phyloP scores from a whole-genome alignment of 1,284 basidiomycete genomes.

The Taiwanofungus camphoratus region DNA sequence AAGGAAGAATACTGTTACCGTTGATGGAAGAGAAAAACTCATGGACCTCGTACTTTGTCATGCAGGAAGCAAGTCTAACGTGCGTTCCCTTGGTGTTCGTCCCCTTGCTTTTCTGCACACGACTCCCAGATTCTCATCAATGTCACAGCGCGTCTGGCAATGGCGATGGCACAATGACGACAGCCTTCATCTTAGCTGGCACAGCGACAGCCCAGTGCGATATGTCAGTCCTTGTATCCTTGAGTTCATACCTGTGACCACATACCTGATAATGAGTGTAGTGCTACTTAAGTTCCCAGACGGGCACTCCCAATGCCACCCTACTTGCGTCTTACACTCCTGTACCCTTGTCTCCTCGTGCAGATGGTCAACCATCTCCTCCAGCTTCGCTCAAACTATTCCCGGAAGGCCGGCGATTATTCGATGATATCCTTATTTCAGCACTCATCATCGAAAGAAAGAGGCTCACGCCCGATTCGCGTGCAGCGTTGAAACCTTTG shows the following conservation, averaged over 20 bases:
- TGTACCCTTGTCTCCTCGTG: slow-evolving; percentile 13
- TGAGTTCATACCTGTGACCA: not conserved
- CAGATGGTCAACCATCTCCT: slow-evolving; percentile 14
- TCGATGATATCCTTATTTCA: slow-evolving; percentile 24
- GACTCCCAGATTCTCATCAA: not conserved
- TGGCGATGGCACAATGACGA: slow-evolving; percentile 22
- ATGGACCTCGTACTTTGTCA: slow-evolving; percentile 20
- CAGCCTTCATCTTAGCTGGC: slow-evolving; percentile 19
- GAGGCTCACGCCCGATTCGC: slow-evolving; percentile 18
- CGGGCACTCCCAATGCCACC: slow-evolving; percentile 10
- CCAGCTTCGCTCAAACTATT: slow-evolving; percentile 18
- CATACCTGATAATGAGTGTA: slow-evolving; percentile 4
- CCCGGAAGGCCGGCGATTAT: slow-evolving; percentile 18
- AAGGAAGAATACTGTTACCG: slow-evolving; percentile 18
- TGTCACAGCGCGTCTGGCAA: slow-evolving; percentile 20
- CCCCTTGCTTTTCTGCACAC: not conserved
- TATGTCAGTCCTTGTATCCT: slow-evolving; percentile 14
- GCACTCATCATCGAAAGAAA: slow-evolving; percentile 24
- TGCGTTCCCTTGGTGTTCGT: slow-evolving; percentile 10
- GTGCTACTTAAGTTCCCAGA: slow-evolving; percentile 18
- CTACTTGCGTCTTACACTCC: slow-evolving; percentile 20
- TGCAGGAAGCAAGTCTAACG: slow-evolving; percentile 15
- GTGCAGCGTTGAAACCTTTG: slow-evolving; percentile 9
- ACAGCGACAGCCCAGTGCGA: slow-evolving; percentile 21
- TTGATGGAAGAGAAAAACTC: slow-evolving; percentile 18